Percentiles rank a stretch among this genome's conserved stretches.
Conservation (phyloP, 305 asterid species). For the Striga hermonthica region DNA sequence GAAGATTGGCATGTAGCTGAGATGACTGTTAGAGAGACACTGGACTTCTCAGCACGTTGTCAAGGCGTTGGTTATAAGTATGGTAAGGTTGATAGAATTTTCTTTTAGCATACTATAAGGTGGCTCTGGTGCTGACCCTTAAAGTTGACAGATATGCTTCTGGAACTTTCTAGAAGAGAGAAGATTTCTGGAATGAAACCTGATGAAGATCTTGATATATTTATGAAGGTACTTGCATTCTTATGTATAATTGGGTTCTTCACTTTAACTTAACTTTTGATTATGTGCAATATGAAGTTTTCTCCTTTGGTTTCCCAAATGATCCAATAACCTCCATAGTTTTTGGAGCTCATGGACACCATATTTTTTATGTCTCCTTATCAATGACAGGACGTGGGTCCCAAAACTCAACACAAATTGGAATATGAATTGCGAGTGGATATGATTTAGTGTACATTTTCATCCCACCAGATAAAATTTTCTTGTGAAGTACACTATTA, state of each 20-base stretch:
- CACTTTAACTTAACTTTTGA: constrained; percentile 11
- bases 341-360: too few relatives aligned
- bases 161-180: constrained; percentile 93
- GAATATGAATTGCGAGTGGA: too few relatives aligned
- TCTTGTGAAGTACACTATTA: too few relatives aligned
- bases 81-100: constrained; percentile 46
- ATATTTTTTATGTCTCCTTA: too few relatives aligned
- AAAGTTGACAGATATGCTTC: constrained; percentile 76
- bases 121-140: constrained; percentile 40
- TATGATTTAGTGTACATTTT: too few relatives aligned
- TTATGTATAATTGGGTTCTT: constrained; percentile 6
- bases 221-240: constrained; percentile 68
- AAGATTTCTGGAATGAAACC: constrained; percentile 80
- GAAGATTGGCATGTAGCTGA: constrained; percentile 92
- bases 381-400: too few relatives aligned
- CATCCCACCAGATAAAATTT: too few relatives aligned
- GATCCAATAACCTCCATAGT: too few relatives aligned
- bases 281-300: constrained; percentile 3
- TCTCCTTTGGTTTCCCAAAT: neutral
- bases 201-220: constrained; percentile 91
- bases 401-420: too few relatives aligned
- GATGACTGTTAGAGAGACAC: constrained; percentile 96
- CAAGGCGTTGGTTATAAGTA: constrained; percentile 91
- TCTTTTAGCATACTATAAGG: constrained; percentile 27
- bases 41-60: constrained; percentile 81